Evolutionary conservation across 1,139 yeast genomes (phyloP).

Genomic region (Saccharomyces hybrid): DNA sequence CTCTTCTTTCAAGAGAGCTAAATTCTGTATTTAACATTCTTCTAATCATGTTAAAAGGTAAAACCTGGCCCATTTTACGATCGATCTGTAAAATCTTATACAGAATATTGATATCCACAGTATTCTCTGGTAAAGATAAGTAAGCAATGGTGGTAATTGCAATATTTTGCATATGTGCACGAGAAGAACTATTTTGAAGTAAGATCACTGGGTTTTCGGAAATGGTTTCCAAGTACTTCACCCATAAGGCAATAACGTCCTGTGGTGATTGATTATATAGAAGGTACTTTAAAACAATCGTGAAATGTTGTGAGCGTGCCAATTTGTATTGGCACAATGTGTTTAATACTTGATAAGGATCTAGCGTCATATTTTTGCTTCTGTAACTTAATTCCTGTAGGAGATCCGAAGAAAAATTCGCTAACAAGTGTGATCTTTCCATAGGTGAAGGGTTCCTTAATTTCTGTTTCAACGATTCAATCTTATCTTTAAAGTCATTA

Average conservation of each 20-base stretch:
- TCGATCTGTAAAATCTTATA: slow-evolving; percentile 19
- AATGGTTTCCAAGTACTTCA: slow-evolving; percentile 21
- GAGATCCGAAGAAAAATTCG: background rate
- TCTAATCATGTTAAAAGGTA: slow-evolving; percentile 12
- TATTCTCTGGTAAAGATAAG: slow-evolving; percentile 17
- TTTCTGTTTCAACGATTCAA: background rate
- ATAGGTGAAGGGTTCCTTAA: background rate
- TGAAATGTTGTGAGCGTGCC: slow-evolving; percentile 26
- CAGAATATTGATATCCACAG: slow-evolving; percentile 16
- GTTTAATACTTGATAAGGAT: slow-evolving; percentile 24
- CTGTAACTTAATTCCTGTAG: slow-evolving; percentile 2
- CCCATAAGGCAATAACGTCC: slow-evolving; percentile 29
- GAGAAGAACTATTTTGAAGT: background rate
- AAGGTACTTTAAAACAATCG: slow-evolving; percentile 18
- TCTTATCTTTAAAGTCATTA: background rate
- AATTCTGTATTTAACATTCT: slow-evolving; percentile 4
- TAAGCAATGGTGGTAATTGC: slow-evolving; percentile 23
- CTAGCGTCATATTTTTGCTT: slow-evolving; percentile 11
- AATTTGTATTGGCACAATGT: slow-evolving; percentile 21
- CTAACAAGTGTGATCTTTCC: background rate
- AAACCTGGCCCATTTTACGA: slow-evolving; percentile 7
- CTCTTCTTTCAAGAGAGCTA: slow-evolving; percentile 2
- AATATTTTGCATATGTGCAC: slow-evolving; percentile 8
- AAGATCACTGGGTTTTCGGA: background rate
- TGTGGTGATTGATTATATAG: slow-evolving; percentile 15